Conservation (phyloP, 2,329 filamentous ascomycete species). For the Pestalotiopsis fici region DNA sequence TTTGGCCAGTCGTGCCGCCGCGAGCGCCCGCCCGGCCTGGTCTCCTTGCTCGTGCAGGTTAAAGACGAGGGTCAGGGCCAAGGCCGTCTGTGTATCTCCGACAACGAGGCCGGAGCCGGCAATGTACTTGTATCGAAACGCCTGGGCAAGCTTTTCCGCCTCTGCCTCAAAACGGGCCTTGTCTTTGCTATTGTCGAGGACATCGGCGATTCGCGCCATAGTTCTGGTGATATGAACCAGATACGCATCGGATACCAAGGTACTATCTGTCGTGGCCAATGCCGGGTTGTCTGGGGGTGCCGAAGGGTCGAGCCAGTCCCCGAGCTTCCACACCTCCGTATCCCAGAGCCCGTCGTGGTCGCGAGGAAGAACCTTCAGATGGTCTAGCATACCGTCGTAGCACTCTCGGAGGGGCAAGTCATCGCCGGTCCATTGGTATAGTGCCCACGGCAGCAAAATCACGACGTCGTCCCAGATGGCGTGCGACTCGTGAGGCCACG, state of each 20-base stretch:
- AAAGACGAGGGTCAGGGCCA: constrained; percentile 19
- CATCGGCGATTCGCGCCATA: background rate
- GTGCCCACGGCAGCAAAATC: constrained; percentile 29
- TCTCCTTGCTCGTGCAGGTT: constrained; percentile 8
- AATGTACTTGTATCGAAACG: constrained; percentile 16
- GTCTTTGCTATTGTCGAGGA: background rate
- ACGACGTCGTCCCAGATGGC: constrained; percentile 34
- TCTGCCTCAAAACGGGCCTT: background rate
- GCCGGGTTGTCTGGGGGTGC: constrained; percentile 35
- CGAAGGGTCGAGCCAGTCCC: constrained; percentile 42
- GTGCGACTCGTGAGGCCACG: constrained; percentile 17
- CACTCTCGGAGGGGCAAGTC: constrained; percentile 24
- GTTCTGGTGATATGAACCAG: constrained; percentile 22
- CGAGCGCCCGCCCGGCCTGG: background rate
- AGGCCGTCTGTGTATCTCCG: constrained; percentile 20
- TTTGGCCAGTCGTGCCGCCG: constrained; percentile 11
- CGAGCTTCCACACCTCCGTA: constrained; percentile 30
- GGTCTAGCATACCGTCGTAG: constrained; percentile 29
- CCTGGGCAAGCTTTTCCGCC: background rate
- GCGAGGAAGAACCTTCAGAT: constrained; percentile 23
- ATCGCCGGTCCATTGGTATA: constrained; percentile 31
- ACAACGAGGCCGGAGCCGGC: constrained; percentile 13
- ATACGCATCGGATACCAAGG: constrained; percentile 38
- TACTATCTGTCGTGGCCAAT: constrained; percentile 30
- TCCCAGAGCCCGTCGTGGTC: constrained; percentile 34